phyloP scores from a whole-genome alignment of 2,329 filamentous ascomycete genomes.

The Hymenoscyphus repandus region DNA sequence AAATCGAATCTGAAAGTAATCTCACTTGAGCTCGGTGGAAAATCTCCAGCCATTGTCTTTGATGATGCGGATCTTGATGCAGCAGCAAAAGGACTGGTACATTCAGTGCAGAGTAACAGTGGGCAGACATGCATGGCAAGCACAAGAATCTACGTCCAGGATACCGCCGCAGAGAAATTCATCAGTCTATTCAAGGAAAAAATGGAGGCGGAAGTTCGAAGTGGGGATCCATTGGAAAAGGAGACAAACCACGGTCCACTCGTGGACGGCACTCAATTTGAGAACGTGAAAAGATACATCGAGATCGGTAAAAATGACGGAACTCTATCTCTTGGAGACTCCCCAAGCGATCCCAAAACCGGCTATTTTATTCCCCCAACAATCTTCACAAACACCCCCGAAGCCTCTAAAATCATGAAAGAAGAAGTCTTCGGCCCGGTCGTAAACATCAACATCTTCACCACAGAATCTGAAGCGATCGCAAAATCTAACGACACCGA shows the following conservation, averaged over 20 bases:
- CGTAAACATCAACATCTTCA: conserved; percentile 63
- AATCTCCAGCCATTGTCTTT: conserved; percentile 57
- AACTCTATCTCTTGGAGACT: conserved; percentile 52
- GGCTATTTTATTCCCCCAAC: conserved; percentile 55
- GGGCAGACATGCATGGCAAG: conserved; percentile 60
- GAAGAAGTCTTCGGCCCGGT: conserved; percentile 70
- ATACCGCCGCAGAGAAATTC: conserved; percentile 54
- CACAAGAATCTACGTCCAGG: conserved; percentile 56
- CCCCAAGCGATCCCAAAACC: conserved; percentile 32
- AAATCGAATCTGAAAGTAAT: conserved; percentile 53
- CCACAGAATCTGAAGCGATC: conserved; percentile 59
- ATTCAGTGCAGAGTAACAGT: conserved; percentile 40
- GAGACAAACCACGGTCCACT: conserved; percentile 67
- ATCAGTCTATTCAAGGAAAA: conserved; percentile 55
- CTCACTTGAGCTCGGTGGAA: conserved; percentile 58
- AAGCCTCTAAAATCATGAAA: conserved; percentile 42
- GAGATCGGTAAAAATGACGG: conserved; percentile 41
- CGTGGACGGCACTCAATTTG: conserved; percentile 62
- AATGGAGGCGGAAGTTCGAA: conserved; percentile 47
- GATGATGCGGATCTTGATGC: conserved; percentile 51
- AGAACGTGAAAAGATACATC: conserved; percentile 48
- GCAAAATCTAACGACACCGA: conserved; percentile 54
- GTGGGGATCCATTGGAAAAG: conserved; percentile 65
- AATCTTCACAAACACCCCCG: conserved; percentile 46
- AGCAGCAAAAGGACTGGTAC: conserved; percentile 60